Evolutionary conservation across 2,329 filamentous ascomycete species (phyloP).

Genomic region (Coleophoma eucalyptorum): DNA sequence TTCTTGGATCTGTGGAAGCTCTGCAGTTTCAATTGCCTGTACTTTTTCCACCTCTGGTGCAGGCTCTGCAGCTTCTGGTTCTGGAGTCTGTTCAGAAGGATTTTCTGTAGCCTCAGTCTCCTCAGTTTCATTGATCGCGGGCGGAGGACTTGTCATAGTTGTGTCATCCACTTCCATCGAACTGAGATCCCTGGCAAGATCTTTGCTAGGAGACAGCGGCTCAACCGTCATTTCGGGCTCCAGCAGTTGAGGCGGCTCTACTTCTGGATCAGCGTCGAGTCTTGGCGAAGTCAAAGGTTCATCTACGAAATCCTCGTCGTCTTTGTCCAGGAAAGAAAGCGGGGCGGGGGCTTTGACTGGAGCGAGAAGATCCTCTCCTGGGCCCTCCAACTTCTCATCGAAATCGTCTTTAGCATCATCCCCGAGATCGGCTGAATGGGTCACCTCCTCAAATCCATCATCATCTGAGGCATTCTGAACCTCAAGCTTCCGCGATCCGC

Average conservation of each 20-base stretch:
- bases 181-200: conserved; percentile 23
- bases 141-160: conserved; percentile 18
- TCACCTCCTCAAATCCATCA: conserved; percentile 91
- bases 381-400: conserved; percentile 44
- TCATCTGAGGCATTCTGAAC: conserved; percentile 80
- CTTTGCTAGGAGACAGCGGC: conserved; percentile 52
- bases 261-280: conserved; percentile 56
- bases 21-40: conserved; percentile 3
- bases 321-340: conserved; percentile 48
- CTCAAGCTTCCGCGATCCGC: conserved; percentile 68
- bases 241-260: conserved; percentile 48
- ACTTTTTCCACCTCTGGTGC: conserved; percentile 3
- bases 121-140: conserved; percentile 13
- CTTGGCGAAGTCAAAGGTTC: conserved; percentile 69
- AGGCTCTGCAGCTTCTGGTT: conserved; percentile 11
- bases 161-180: conserved; percentile 22
- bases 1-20: conserved; percentile 3
- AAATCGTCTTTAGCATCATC: conserved; percentile 71
- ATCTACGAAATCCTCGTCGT: conserved; percentile 74
- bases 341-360: conserved; percentile 24
- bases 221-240: conserved; percentile 53
- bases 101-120: conserved; percentile 13
- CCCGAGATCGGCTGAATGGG: conserved; percentile 62
- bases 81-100: conserved; percentile 21
- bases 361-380: conserved; percentile 46